phyloP scores from a whole-genome alignment of 2,329 filamentous ascomycete species.

The Aspergillus quadrilineatus region DNA sequence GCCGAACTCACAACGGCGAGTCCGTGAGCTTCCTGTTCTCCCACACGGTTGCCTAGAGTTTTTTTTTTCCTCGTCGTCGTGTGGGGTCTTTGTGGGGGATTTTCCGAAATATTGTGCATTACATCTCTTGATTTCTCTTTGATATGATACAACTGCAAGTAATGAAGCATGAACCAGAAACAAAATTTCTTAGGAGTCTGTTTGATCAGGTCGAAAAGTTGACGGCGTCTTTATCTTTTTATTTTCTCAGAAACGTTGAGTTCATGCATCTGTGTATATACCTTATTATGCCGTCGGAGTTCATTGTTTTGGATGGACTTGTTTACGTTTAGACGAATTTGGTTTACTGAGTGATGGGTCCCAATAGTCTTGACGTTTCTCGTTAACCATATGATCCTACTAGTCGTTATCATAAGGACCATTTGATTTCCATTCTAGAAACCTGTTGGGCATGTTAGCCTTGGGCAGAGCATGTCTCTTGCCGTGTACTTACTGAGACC shows the following conservation, averaged over 20 bases:
- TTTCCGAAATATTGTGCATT: neutral
- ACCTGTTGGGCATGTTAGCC: no score
- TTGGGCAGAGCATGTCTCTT: no score
- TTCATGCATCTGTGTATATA: slow-evolving; percentile 12
- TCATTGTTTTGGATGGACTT: slow-evolving; percentile 1
- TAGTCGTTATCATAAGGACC: no score
- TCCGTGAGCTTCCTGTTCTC: slow-evolving; percentile 54
- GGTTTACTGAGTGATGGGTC: neutral
- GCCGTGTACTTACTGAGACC: no score
- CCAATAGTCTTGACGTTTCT: no score
- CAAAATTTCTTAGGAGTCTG: neutral
- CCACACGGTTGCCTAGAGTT: slow-evolving; percentile 42
- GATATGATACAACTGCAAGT: slow-evolving; percentile 7
- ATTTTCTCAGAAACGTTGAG: neutral
- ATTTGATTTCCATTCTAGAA: no score
- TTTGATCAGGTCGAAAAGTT: slow-evolving; percentile 10
- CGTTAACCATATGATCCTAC: no score
- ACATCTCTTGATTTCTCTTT: slow-evolving; percentile 1
- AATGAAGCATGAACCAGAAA: slow-evolving; percentile 13
- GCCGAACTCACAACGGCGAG: slow-evolving; percentile 53
- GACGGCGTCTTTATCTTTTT: slow-evolving; percentile 4
- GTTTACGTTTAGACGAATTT: neutral
- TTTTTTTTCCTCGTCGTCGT: neutral
- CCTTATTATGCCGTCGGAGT: slow-evolving; percentile 4
- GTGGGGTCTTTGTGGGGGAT: neutral